A percentile compares a stretch with the other conserved stretches of the same genome.
phyloP scores from a whole-genome alignment of 2,329 filamentous ascomycete species.

The Fusarium sarcochroum region DNA sequence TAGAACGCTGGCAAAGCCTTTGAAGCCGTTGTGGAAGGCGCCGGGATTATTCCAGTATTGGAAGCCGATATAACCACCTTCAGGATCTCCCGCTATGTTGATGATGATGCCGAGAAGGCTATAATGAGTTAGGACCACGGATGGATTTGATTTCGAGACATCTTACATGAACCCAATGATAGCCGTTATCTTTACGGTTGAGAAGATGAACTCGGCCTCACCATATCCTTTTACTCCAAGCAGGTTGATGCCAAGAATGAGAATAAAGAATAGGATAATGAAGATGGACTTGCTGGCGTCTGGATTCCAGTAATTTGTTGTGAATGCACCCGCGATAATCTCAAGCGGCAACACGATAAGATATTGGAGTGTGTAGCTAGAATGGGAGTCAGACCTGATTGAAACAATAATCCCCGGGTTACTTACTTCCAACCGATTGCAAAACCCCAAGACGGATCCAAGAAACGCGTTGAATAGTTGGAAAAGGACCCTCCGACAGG shows the following conservation, averaged over 20 bases:
- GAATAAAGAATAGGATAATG: slow-evolving; percentile 82
- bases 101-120: slow-evolving; percentile 88
- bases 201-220: slow-evolving; percentile 90
- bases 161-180: slow-evolving; percentile 88
- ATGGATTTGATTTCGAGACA: background rate
- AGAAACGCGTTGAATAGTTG: slow-evolving; percentile 89
- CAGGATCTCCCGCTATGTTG: slow-evolving; percentile 82
- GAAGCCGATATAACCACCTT: slow-evolving; percentile 83
- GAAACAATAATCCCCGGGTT: too few relatives aligned
- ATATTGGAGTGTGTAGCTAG: slow-evolving; percentile 89
- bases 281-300: slow-evolving; percentile 77
- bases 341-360: slow-evolving; percentile 85
- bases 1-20: slow-evolving; percentile 82
- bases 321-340: slow-evolving; percentile 87
- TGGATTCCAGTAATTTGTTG: slow-evolving; percentile 83
- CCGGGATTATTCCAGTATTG: slow-evolving; percentile 82
- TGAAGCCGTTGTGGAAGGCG: slow-evolving; percentile 85
- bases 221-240: slow-evolving; percentile 91
- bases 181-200: slow-evolving; percentile 86
- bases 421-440: slow-evolving; percentile 91
- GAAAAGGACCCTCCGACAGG: slow-evolving; percentile 93
- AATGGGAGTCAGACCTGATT: background rate
- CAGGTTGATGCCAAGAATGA: slow-evolving; percentile 85
- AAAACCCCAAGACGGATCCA: slow-evolving; percentile 96
- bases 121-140: slow-evolving; percentile 15